phyloP scores from a whole-genome alignment of 441 rosid genomes.

The Croton setiger region DNA sequence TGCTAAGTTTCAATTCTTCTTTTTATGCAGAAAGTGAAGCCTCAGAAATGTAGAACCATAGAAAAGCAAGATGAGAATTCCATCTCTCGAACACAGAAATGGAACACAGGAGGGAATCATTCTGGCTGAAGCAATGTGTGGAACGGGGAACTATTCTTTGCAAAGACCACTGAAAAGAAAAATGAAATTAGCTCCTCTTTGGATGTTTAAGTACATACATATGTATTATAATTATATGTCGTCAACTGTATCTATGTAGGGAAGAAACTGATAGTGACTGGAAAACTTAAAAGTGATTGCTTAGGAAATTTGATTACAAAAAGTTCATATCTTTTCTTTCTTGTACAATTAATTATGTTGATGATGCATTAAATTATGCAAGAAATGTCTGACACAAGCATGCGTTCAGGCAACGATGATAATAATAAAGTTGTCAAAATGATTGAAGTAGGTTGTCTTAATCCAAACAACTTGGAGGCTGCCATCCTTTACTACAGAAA shows the following conservation, averaged over 20 bases:
- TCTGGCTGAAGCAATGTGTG: too few species aligned
- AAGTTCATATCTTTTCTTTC: too few species aligned
- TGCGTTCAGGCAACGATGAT: too few species aligned
- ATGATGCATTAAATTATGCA: too few species aligned
- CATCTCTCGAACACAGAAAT: neutral
- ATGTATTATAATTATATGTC: neutral
- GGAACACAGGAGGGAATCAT: neutral
- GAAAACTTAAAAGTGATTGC: conserved; percentile 3
- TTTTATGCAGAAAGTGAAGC: conserved; percentile 6
- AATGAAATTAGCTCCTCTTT: neutral
- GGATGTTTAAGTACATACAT: neutral
- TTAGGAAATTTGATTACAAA: conserved; percentile 12
- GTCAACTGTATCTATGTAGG: conserved; percentile 12
- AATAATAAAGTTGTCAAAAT: too few species aligned
- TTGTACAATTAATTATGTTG: too few species aligned
- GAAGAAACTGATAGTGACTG: conserved; percentile 19
- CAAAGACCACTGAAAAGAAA: neutral
- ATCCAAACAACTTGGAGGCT: too few species aligned
- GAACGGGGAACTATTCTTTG: conserved; percentile 16
- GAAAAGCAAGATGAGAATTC: neutral
- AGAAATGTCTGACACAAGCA: too few species aligned
- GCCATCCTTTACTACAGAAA: too few species aligned
- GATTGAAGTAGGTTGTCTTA: too few species aligned
- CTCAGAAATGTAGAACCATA: neutral
- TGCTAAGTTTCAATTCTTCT: neutral